A percentile compares a stretch with the other conserved stretches of the same genome.
Evolutionary conservation across 805 yeast genomes (phyloP).

Genomic region (Isabelozyma gotoi): DNA sequence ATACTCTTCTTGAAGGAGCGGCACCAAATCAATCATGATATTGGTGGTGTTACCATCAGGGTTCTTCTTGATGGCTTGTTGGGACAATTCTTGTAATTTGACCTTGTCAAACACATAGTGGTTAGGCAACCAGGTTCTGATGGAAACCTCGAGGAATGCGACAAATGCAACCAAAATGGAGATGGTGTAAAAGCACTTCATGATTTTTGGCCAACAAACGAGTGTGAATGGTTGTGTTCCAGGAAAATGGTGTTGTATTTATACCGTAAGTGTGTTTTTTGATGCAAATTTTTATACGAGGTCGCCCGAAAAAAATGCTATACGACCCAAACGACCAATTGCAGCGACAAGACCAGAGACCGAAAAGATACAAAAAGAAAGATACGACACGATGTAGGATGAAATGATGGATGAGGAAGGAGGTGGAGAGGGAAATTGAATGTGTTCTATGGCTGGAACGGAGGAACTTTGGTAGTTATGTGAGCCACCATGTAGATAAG

Average conservation of each 20-base stretch:
- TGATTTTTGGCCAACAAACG: conserved; percentile 3
- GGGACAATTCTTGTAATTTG: conserved; percentile 57
- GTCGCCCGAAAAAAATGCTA: background rate
- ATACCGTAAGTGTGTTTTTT: background rate
- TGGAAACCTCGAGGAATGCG: conserved; percentile 39
- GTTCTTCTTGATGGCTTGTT: conserved; percentile 51
- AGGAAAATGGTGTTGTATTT: background rate
- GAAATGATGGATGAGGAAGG: background rate
- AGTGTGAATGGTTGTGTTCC: background rate
- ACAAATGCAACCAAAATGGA: conserved; percentile 21
- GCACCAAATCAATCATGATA: conserved; percentile 61
- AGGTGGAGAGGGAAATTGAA: no score
- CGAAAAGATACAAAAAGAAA: no score
- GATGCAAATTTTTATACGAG: conserved; percentile 1
- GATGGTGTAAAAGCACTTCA: conserved; percentile 12
- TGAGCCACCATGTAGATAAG: no score
- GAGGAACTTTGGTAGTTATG: no score
- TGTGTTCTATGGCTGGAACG: no score
- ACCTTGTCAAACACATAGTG: conserved; percentile 70
- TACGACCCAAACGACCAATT: background rate
- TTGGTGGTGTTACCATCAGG: conserved; percentile 61
- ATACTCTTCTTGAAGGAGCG: conserved; percentile 58
- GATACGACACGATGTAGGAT: background rate
- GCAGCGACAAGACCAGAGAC: no score
- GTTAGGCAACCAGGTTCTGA: conserved; percentile 66